Conservation (phyloP, 2,329 filamentous ascomycete species). For the Neopestalotiopsis clavispora region DNA sequence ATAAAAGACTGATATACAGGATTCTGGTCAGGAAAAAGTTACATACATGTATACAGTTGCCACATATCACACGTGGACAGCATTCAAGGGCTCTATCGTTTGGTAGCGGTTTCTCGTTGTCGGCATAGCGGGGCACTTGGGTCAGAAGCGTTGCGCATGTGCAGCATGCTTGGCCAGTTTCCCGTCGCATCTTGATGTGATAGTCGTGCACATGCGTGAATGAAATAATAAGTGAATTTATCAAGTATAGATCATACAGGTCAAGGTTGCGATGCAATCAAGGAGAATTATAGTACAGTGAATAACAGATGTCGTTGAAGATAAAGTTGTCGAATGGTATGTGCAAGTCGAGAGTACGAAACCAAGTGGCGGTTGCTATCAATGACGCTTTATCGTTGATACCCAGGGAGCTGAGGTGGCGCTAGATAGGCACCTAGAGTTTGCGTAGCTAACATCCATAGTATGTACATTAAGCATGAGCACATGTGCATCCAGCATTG, state of each 20-base stretch:
- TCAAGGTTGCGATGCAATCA: too few relatives aligned
- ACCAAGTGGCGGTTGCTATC: neutral
- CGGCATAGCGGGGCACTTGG: constrained; percentile 54
- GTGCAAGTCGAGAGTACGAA: neutral
- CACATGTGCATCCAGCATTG: too few relatives aligned
- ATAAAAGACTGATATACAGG: neutral
- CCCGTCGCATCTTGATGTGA: neutral
- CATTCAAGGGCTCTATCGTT: constrained; percentile 68
- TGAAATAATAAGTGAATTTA: too few relatives aligned
- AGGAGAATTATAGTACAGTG: too few relatives aligned
- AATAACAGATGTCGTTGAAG: neutral
- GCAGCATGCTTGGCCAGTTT: constrained; percentile 60
- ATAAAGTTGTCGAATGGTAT: neutral
- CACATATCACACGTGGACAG: constrained; percentile 74
- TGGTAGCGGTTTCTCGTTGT: constrained; percentile 63
- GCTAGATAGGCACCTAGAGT: too few relatives aligned
- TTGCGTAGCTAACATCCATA: too few relatives aligned
- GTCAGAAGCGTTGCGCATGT: constrained; percentile 70
- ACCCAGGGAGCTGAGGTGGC: neutral
- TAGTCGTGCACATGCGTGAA: neutral
- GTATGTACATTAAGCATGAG: too few relatives aligned
- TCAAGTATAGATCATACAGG: neutral
- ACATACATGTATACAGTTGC: constrained; percentile 68
- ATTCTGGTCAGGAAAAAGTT: neutral
- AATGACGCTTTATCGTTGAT: constrained; percentile 14